Conservation (phyloP, 176 grass and related monocot genomes). For the Alopecurus myosuroides region DNA sequence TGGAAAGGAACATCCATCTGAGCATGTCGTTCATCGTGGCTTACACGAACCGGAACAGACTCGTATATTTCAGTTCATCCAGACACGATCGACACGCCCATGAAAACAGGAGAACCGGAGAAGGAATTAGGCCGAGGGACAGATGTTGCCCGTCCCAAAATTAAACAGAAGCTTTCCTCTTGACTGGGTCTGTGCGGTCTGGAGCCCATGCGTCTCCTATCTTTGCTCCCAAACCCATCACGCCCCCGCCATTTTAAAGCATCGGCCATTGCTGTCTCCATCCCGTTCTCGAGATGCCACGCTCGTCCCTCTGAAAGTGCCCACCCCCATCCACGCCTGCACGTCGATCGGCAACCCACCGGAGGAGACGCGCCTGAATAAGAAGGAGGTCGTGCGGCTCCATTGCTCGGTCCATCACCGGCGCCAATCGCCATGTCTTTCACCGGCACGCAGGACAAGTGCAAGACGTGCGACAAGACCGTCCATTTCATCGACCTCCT, state of each 20-base stretch:
- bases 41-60: background rate
- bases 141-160: slow-evolving; percentile 5
- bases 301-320: background rate
- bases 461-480: slow-evolving; percentile 89
- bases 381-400: background rate
- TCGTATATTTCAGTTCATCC: background rate
- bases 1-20: background rate
- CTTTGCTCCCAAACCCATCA: slow-evolving; percentile 50
- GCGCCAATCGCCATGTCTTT: slow-evolving; percentile 62
- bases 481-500: slow-evolving; percentile 98
- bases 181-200: slow-evolving; percentile 42
- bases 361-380: background rate
- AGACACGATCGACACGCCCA: background rate
- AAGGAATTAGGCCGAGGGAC: background rate
- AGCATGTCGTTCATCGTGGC: slow-evolving; percentile 21
- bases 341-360: background rate
- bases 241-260: slow-evolving; percentile 8
- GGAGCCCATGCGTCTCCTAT: slow-evolving; percentile 41
- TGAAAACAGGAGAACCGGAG: background rate
- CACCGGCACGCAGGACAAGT: slow-evolving; percentile 96
- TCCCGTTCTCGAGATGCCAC: slow-evolving; percentile 23
- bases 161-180: background rate
- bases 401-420: background rate
- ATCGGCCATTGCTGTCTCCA: background rate
- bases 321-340: background rate